Evolutionary conservation across 768 basidiomycete genomes (phyloP).

Genomic region (Collybia nuda): DNA sequence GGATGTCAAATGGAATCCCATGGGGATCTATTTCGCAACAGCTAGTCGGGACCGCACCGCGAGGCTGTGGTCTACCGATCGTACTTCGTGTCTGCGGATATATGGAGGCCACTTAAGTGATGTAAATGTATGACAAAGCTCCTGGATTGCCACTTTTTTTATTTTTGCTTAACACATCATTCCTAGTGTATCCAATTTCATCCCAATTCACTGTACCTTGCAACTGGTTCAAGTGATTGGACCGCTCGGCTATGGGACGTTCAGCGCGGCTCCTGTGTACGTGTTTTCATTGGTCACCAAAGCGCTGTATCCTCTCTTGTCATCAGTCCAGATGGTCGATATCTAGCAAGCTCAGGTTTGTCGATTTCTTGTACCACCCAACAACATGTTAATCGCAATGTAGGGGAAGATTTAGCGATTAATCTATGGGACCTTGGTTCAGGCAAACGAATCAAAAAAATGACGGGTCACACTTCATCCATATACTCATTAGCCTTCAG

Average conservation of each 20-base stretch:
- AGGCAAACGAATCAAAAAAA: slow-evolving; percentile 93
- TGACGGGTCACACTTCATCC: slow-evolving; percentile 89
- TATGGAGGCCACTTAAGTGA: slow-evolving; percentile 97
- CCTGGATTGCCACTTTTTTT: slow-evolving; percentile 1
- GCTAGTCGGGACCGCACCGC: slow-evolving; percentile 94
- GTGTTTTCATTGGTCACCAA: slow-evolving; percentile 95
- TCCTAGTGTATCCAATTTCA: slow-evolving; percentile 91
- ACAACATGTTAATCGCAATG: neutral
- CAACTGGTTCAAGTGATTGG: slow-evolving; percentile 95
- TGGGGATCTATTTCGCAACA: slow-evolving; percentile 98
- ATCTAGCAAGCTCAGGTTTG: slow-evolving; percentile 86
- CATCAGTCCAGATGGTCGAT: slow-evolving; percentile 91
- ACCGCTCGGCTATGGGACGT: slow-evolving; percentile 98
- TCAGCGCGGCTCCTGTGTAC: slow-evolving; percentile 90
- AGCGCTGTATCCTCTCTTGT: slow-evolving; percentile 84
- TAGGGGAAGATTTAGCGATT: slow-evolving; percentile 89
- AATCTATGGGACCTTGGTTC: slow-evolving; percentile 96
- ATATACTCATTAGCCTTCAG: slow-evolving; percentile 92
- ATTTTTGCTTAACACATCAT: slow-evolving; percentile 1
- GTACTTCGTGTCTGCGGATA: slow-evolving; percentile 80
- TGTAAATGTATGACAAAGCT: slow-evolving; percentile 78
- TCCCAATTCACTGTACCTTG: slow-evolving; percentile 95
- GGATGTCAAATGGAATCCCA: slow-evolving; percentile 99
- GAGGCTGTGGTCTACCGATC: slow-evolving; percentile 93
- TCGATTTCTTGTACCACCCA: slow-evolving; percentile 2